These are phyloP conservation scores for Coccomyxa sp. DNA, from an alignment of 139 green algal genomes.

Conservation along the genomic window DNA sequence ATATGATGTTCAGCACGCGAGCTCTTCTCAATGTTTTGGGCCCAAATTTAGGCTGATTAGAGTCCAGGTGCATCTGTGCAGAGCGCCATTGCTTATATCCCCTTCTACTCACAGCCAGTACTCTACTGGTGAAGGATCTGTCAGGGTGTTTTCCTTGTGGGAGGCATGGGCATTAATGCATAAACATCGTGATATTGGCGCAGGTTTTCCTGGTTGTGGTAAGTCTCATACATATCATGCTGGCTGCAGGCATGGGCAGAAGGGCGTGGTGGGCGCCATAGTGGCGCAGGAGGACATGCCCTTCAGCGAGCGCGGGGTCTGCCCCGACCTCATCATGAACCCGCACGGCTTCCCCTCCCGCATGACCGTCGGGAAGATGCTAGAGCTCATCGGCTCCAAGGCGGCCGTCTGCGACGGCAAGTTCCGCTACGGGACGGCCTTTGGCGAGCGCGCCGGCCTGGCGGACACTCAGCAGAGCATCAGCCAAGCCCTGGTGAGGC, in stretches of 20 bases:
- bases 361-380: constrained; percentile 93
- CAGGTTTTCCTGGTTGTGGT: no score
- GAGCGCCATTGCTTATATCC: no score
- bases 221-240: no score
- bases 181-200: no score
- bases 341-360: constrained; percentile 77
- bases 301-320: constrained; percentile 85
- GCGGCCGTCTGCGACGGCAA: constrained; percentile 61
- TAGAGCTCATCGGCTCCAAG: constrained; percentile 95
- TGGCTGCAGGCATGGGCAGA: constrained; percentile 96
- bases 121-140: no score
- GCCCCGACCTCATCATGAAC: constrained; percentile 89
- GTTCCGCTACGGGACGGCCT: constrained; percentile 90
- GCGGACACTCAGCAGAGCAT: constrained; percentile 66
- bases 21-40: no score
- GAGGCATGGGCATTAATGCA: no score
- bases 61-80: no score
- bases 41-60: no score
- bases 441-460: constrained; percentile 81
- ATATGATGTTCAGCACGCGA: no score
- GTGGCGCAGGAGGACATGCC: constrained; percentile 86
- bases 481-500: constrained; percentile 16
- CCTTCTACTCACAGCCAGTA: no score
- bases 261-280: constrained; percentile 91
- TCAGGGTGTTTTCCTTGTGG: no score